Evolutionary conservation across 208 protist species (phyloP).

Genomic region (Acanthamoeba castellanii): DNA sequence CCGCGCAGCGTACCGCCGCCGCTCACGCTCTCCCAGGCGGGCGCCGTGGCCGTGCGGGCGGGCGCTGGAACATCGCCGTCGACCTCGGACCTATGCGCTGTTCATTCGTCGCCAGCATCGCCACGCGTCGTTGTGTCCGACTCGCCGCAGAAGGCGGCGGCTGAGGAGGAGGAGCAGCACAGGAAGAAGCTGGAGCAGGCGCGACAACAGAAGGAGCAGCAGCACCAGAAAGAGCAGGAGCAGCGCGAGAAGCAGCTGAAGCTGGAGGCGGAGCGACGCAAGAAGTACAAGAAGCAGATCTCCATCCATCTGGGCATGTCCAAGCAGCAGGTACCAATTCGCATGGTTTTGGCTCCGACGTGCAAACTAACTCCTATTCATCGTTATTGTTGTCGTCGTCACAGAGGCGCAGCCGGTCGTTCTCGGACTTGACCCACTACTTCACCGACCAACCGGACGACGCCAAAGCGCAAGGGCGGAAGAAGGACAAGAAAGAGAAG

Average conservation of each 20-base stretch:
- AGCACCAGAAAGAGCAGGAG: not conserved
- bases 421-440: conserved; percentile 41
- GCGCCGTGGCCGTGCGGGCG: not conserved
- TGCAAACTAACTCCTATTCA: not conserved
- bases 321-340: conserved; percentile 31
- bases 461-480: not conserved
- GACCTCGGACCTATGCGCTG: not conserved
- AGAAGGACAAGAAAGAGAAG: conserved; percentile 10
- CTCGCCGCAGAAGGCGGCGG: not conserved
- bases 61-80: not conserved
- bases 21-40: not conserved
- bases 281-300: conserved; percentile 60
- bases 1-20: too few species aligned
- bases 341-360: not conserved
- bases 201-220: not conserved
- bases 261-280: conserved; percentile 21
- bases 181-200: not conserved
- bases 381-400: not conserved
- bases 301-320: conserved; percentile 23
- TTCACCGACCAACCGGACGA: not conserved
- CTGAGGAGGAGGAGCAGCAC: not conserved
- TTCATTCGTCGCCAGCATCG: not conserved
- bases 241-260: not conserved
- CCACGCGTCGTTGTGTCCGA: not conserved
- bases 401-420: conserved; percentile 28